Base-by-base conservation (phyloP, 2,329 filamentous ascomycete species). In the Diaporthe capsici region DNA sequence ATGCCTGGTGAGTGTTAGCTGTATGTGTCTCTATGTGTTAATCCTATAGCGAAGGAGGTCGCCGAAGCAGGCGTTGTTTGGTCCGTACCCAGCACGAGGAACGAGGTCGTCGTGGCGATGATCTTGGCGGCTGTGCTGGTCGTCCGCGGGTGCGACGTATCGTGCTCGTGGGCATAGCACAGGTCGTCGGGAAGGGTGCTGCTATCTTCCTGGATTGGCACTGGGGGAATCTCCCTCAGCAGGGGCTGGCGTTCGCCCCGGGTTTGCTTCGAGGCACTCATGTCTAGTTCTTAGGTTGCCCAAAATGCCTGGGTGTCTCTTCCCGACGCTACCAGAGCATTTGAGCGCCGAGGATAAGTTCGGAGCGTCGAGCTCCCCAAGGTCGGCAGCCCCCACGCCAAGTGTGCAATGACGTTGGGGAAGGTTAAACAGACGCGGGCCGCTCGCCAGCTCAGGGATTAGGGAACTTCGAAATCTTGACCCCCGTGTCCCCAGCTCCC, bases 21-120 rank as follows among this genome's bases (percentile, higher is more conserved):
- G 28, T 31, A 31, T 31, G 28, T 31, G 28, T 31, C 28, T 31
- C 28, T 31, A 31, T 31, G 28, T 31, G 28, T 31, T 31, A 4
- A 31, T 31, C 4, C 4, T 31, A 31, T 31, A 31, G 28, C 28
- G 28, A 31, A 31, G 28, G 28, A 31, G 28, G 28, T 31, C 28
- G 28, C 28, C 28, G 28, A 31, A 31, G 28, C 28, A 31, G 28
- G 28, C 28, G 28, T 31, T 31, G 28, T 31, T 31, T 31, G 28
- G 28, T 31, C 28, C 28, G 34, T 42, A 70, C 81, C 81, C 1
- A 82, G 61, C 22, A 82, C 78, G 3, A 78, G 51, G 70, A 79
- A 78, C 9, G 77, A 80, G 61, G 76, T 75, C 72, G 79, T 77
- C 3, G 76, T 75, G 17, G 77, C 76, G n/a, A 74, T 7, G 37